Conservation (phyloP, 179 eudicot genomes). For the Gypsophila paniculata region DNA sequence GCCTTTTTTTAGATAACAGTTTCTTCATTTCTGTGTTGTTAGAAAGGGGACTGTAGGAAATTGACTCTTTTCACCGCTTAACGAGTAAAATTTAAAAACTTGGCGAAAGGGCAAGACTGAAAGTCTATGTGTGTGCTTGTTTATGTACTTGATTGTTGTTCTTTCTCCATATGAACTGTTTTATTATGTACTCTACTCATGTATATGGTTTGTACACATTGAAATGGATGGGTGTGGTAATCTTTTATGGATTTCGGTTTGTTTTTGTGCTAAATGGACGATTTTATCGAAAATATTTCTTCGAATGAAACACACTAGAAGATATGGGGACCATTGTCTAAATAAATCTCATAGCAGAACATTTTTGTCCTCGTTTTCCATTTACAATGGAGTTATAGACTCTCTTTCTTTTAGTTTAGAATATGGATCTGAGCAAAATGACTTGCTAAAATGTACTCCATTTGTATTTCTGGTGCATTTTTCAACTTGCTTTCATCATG, state of each 20-base stretch:
- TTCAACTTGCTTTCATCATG: not conserved
- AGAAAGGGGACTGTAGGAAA: not conserved
- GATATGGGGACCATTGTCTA: too few species aligned
- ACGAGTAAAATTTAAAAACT: too few species aligned
- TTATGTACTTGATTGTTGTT: not conserved
- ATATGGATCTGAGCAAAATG: too few species aligned
- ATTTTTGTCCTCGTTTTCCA: too few species aligned
- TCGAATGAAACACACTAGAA: too few species aligned
- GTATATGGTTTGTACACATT: not conserved
- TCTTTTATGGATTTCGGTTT: not conserved
- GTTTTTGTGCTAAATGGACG: too few species aligned
- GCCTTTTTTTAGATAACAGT: not conserved
- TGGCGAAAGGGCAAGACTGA: not conserved
- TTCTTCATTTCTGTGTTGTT: not conserved
- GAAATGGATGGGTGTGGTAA: not conserved
- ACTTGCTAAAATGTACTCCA: too few species aligned
- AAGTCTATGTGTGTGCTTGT: not conserved
- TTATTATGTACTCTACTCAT: not conserved
- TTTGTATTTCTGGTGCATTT: too few species aligned
- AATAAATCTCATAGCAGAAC: too few species aligned
- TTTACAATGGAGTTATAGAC: too few species aligned
- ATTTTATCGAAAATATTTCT: too few species aligned
- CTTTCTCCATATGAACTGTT: not conserved
- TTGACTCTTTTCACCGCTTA: constrained; percentile 1
- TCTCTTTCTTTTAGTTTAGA: too few species aligned